These are phyloP conservation scores for Dorcoceras hygrometricum DNA, from an alignment of 257 asterid species.

Conservation along the genomic window DNA sequence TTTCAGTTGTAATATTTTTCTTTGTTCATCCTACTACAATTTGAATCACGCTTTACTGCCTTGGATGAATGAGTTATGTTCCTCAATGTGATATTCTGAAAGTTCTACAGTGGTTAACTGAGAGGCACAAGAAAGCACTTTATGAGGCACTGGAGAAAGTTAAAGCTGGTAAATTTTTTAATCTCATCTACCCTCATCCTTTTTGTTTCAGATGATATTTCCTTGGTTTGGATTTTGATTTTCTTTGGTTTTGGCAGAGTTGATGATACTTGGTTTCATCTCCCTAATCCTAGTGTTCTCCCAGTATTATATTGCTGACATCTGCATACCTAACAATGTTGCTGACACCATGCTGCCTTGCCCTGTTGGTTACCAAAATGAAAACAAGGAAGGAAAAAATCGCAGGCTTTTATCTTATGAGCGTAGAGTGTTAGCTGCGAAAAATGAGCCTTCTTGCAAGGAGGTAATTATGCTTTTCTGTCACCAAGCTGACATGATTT, in stretches of 20 bases:
- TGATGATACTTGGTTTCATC: conserved; percentile 97
- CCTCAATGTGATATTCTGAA: conserved; percentile 14
- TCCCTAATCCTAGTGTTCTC: conserved; percentile 75
- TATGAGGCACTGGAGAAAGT: conserved; percentile 90
- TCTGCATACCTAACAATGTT: conserved; percentile 68
- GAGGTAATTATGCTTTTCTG: conserved; percentile 37
- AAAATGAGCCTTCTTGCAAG: conserved; percentile 33
- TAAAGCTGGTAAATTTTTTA: conserved; percentile 62
- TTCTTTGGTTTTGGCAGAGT: conserved; percentile 52
- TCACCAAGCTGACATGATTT: neutral
- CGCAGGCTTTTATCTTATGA: conserved; percentile 60
- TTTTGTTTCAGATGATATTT: neutral
- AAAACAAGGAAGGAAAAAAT: conserved; percentile 25
- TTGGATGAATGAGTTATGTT: conserved; percentile 5
- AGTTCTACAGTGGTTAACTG: conserved; percentile 62
- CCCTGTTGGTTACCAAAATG: conserved; percentile 14
- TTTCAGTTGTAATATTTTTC: neutral
- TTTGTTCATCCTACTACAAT: neutral
- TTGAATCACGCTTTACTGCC: neutral
- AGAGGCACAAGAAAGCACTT: conserved; percentile 79
- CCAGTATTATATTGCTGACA: conserved; percentile 80
- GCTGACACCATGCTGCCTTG: conserved; percentile 86
- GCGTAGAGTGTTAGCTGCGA: conserved; percentile 53
- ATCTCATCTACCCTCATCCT: neutral
- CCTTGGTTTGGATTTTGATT: conserved; percentile 15